Evolutionary conservation across 1,139 yeast species (phyloP).

Genomic region (Lodderomyces parapsilosis): DNA sequence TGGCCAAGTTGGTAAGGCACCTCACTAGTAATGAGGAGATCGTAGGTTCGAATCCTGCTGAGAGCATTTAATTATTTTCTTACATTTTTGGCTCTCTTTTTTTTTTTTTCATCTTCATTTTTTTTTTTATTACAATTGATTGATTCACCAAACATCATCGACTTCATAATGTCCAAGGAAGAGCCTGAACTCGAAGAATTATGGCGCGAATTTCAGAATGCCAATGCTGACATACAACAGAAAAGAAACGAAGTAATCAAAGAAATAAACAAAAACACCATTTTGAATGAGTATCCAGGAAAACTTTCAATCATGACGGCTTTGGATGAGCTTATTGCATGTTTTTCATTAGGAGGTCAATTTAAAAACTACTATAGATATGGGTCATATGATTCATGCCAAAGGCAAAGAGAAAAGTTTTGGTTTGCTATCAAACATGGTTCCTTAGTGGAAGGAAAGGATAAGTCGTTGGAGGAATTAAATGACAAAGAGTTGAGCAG

Average conservation of each 20-base stretch:
- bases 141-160: not conserved
- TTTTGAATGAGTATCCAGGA: slow-evolving; percentile 36
- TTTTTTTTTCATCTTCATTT: slow-evolving; percentile 3
- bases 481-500: slow-evolving; percentile 48
- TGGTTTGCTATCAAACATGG: slow-evolving; percentile 76
- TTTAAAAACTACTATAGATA: slow-evolving; percentile 76
- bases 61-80: slow-evolving; percentile 48
- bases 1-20: slow-evolving; percentile 93
- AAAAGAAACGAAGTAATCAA: slow-evolving; percentile 31
- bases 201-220: slow-evolving; percentile 37
- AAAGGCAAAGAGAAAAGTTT: slow-evolving; percentile 66
- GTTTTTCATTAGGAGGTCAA: slow-evolving; percentile 91
- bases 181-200: slow-evolving; percentile 32
- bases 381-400: slow-evolving; percentile 74
- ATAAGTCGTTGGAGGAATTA: slow-evolving; percentile 31
- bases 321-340: slow-evolving; percentile 79
- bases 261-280: slow-evolving; percentile 26
- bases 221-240: slow-evolving; percentile 33
- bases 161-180: slow-evolving; percentile 10
- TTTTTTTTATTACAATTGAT: not conserved
- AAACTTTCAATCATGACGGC: slow-evolving; percentile 58
- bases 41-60: slow-evolving; percentile 86
- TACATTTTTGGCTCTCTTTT: slow-evolving; percentile 2
- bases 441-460: slow-evolving; percentile 22
- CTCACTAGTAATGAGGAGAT: slow-evolving; percentile 90